Conservation (phyloP, 108 stramenopile genomes). For the Fragilaria crotonensis region DNA sequence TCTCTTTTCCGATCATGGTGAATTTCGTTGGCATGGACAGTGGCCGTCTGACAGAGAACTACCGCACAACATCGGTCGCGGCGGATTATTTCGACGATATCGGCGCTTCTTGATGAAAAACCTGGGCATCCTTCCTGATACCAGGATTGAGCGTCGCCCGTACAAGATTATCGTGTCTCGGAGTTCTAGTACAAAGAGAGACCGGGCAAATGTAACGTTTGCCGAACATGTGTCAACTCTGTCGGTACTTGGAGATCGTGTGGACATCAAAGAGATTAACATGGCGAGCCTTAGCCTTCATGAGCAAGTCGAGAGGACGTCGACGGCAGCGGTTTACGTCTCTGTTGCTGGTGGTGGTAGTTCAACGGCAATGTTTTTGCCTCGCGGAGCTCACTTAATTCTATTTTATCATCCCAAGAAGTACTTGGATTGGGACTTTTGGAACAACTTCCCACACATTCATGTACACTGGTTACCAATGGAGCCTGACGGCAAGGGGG, state of each 20-base stretch:
- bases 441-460: slow-evolving; percentile 31
- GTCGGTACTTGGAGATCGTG: too few species aligned
- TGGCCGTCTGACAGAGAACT: slow-evolving; percentile 28
- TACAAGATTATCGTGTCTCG: too few species aligned
- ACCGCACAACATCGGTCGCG: slow-evolving; percentile 47
- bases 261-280: too few species aligned
- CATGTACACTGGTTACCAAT: slow-evolving; percentile 38
- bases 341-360: slow-evolving; percentile 26
- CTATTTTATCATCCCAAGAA: slow-evolving; percentile 19
- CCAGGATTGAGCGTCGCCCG: too few species aligned
- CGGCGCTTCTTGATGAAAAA: slow-evolving; percentile 48
- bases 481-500: too few species aligned
- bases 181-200: too few species aligned
- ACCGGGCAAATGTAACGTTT: too few species aligned
- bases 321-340: too few species aligned
- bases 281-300: too few species aligned
- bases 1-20: slow-evolving; percentile 46
- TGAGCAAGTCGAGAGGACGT: too few species aligned
- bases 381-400: slow-evolving; percentile 26
- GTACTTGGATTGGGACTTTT: slow-evolving; percentile 36
- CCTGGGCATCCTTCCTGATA: too few species aligned
- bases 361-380: slow-evolving; percentile 36
- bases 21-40: slow-evolving; percentile 61
- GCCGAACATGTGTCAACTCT: too few species aligned
- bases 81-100: slow-evolving; percentile 39